Base-by-base conservation (phyloP, 768 basidiomycete genomes). In the Sarcodon sp. region DNA sequence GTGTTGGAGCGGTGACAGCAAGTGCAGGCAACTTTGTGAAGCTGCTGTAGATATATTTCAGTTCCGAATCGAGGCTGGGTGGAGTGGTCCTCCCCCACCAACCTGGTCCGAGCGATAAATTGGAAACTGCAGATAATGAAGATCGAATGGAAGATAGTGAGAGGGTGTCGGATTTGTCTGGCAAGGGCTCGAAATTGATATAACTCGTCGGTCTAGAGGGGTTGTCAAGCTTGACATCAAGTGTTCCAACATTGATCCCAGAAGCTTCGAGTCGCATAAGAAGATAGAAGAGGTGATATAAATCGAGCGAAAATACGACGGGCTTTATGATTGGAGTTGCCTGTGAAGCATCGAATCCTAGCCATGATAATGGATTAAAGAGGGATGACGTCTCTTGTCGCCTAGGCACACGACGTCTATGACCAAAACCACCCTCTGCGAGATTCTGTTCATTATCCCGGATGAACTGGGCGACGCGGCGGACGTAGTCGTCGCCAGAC, bases 1-100 rank as follows among this genome's bases (percentile, higher is more conserved):
- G 71, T 41, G 76, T 76, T 0, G 86, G 83, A 1, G 81, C 72
- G 51, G 69, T 72, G 48, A 93, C 64, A 6, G 70, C 66, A 35
- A 94, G 69, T 1, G 89, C 83, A 12, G 91, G 91, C 0, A 96
- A 69, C 64, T 87, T 90, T 39, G 89, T 96, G 68, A 94, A 89
- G 59, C 81, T 77, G 60, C 88, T 89, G 67, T 80, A 94, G 52
- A 93, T 73, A 63, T 81, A 89, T 61, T 80, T 90, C 61, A 94
- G 79, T 57, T 90, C 85, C 2, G 69, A 59, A 48, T 91, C 83
- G 54, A 85, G 64, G 51, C 59, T 73, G 9, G 73, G 76, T 35
- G 74, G 75, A 49, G 79, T 72, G 5, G 73, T 60, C 51, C 71
- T 68, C 39, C 72, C 65, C 85, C 84, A 91, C 85, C 85, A 88